Evolutionary conservation across 805 yeast species (phyloP), one percentile per base, ranked within the genome.

Genomic region (Barnettozyma pratensis): DNA sequence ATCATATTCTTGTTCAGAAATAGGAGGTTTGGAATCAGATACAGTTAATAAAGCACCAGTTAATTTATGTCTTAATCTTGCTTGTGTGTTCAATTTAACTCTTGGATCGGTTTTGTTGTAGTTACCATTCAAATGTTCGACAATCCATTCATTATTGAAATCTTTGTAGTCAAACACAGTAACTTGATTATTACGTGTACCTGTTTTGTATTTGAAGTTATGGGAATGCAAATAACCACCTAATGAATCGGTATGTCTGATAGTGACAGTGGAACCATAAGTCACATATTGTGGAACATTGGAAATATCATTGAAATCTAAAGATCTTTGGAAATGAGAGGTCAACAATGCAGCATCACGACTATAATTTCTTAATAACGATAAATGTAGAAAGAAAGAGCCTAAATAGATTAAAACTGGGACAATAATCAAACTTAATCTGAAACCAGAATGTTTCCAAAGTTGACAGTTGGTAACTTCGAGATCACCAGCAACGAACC

Each of bases 1-100:
- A 61, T 90, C 84, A 66, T 92, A 91, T 48, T 94, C 98, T 60
- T 88, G 94, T 61, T 88, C 96, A 8, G 92, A 79, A 29, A 90
- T 79, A 8, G 96, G 97, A 4, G 98, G 97, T 51, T 91, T 80
- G 44, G 77, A 70, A 2, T 64, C 54, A 52, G 87, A 86, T 26
- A 89, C 85, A 54, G 82, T 82, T 45, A 94, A 67, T 41, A 86
- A 79, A 53, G 80, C 80, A 12, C 83, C 78, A 1, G 97, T 85
- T 2, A 58, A 52, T 49, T 74, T 73, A 64, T 94, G 98, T 69
- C 78, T 80, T n/a, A 94, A 63, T 50, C 85, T 74, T 25, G 92
- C 68, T 38, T 85, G 69, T 2, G 68, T 65, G 9, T 61, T 58
- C 39, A 62, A 54, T 26, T 57, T 58, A 45, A 59, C 41, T 59